Conservation (phyloP, 208 protist genomes). For the Naegleria gruberi region DNA sequence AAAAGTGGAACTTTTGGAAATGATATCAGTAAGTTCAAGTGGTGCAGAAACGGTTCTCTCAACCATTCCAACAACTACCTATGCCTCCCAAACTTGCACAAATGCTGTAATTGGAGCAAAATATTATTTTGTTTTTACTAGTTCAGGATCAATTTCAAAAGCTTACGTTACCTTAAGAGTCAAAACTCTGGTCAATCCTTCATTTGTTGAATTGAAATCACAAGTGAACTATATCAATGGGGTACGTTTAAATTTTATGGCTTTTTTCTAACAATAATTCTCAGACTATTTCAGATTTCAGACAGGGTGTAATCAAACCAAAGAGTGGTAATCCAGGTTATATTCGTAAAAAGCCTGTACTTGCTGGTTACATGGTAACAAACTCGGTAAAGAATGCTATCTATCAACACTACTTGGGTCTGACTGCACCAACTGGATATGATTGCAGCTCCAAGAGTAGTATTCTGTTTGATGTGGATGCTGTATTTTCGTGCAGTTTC, state of each 20-base stretch:
- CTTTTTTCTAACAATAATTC: not conserved
- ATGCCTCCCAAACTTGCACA: not conserved
- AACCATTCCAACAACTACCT: not conserved
- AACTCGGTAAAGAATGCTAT: not conserved
- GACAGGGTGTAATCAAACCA: not conserved
- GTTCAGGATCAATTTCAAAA: not conserved
- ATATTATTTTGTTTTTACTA: not conserved
- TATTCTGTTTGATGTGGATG: not conserved
- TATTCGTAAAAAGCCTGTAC: not conserved
- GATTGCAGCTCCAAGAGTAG: not conserved
- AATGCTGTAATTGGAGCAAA: not conserved
- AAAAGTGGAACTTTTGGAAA: not conserved
- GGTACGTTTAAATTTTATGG: not conserved
- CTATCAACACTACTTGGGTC: not conserved
- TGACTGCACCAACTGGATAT: not conserved
- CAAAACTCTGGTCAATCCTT: not conserved
- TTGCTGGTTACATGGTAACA: not conserved
- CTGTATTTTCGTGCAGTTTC: not conserved
- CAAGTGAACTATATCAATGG: not conserved
- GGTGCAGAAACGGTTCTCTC: not conserved
- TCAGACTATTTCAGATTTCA: not conserved
- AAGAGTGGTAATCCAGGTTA: slow-evolving; percentile 11
- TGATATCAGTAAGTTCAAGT: not conserved
- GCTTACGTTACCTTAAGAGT: not conserved
- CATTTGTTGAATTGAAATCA: not conserved